phyloP scores from a whole-genome alignment of 352 stramenopile genomes.

The Phytophthora niederhauseri region DNA sequence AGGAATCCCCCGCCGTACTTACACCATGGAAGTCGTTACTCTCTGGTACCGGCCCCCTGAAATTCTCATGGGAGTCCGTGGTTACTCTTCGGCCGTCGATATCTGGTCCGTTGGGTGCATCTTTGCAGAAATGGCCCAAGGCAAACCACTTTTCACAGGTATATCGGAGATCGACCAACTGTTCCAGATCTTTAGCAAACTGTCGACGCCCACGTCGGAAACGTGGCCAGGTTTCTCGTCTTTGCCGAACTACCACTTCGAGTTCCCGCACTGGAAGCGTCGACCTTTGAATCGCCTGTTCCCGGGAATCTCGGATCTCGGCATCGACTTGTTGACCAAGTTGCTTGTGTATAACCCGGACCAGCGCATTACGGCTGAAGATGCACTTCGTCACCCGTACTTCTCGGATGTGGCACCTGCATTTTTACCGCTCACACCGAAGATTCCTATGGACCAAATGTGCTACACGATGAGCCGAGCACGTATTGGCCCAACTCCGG shows the following conservation, averaged over 20 bases:
- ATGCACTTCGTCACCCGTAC: slow-evolving; percentile 83
- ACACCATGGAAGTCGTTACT: slow-evolving; percentile 93
- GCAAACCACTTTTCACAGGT: slow-evolving; percentile 81
- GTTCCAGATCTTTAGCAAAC: slow-evolving; percentile 91
- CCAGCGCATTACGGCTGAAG: slow-evolving; percentile 82
- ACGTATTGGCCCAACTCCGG: slow-evolving; percentile 52
- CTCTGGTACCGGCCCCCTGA: slow-evolving; percentile 92
- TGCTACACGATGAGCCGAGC: slow-evolving; percentile 63
- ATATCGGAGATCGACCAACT: slow-evolving; percentile 88
- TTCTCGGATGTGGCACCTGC: slow-evolving; percentile 57
- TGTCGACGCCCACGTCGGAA: slow-evolving; percentile 97
- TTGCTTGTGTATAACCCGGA: slow-evolving; percentile 86
- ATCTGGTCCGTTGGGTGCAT: slow-evolving; percentile 98
- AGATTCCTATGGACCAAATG: slow-evolving; percentile 84
- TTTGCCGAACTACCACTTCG: slow-evolving; percentile 97
- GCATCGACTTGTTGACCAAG: slow-evolving; percentile 76
- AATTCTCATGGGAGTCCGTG: slow-evolving; percentile 90
- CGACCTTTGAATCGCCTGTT: slow-evolving; percentile 75
- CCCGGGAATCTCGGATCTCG: slow-evolving; percentile 69
- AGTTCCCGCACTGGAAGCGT: slow-evolving; percentile 83
- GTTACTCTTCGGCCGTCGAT: slow-evolving; percentile 88
- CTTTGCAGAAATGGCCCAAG: slow-evolving; percentile 97
- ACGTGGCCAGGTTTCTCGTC: slow-evolving; percentile 97
- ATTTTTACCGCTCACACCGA: slow-evolving; percentile 59
- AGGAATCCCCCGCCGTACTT: slow-evolving; percentile 86